Conservation (phyloP, 2,329 filamentous ascomycete genomes). For the Leptographium wingfieldii region DNA sequence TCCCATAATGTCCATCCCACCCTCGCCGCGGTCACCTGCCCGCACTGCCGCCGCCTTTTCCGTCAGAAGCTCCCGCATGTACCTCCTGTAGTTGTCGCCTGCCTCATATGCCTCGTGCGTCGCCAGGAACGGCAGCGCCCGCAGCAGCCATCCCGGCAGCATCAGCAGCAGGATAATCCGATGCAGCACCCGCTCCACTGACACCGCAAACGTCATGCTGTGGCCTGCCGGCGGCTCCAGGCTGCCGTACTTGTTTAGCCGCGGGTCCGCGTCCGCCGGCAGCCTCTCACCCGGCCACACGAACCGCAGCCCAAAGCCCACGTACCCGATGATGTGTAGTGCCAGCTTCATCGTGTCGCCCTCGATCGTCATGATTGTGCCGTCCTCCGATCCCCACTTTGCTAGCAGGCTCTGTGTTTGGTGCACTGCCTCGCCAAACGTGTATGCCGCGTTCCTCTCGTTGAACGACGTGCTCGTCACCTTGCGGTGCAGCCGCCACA, state of each 20-base stretch:
- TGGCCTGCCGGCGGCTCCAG: constrained; percentile 37
- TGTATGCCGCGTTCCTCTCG: constrained; percentile 58
- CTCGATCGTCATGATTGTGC: constrained; percentile 39
- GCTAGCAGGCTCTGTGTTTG: constrained; percentile 52
- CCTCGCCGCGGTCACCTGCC: constrained; percentile 23
- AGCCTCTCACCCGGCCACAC: constrained; percentile 50
- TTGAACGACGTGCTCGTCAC: constrained; percentile 60
- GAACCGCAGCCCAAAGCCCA: constrained; percentile 55
- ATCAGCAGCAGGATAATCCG: constrained; percentile 51
- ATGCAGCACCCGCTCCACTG: constrained; percentile 48
- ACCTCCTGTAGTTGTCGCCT: constrained; percentile 50
- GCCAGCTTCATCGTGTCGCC: constrained; percentile 52
- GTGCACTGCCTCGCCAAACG: constrained; percentile 47
- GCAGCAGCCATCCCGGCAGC: constrained; percentile 42
- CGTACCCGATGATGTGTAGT: constrained; percentile 47
- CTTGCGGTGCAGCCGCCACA: constrained; percentile 64
- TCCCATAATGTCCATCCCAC: constrained; percentile 37
- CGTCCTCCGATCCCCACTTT: constrained; percentile 35
- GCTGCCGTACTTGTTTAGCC: constrained; percentile 29
- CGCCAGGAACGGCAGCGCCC: constrained; percentile 35
- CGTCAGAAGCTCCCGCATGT: constrained; percentile 56
- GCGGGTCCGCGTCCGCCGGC: constrained; percentile 15
- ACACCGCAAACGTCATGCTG: constrained; percentile 52
- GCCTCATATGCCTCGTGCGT: constrained; percentile 40
- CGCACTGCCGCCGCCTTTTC: constrained; percentile 39